Base-by-base conservation (phyloP, 352 stramenopile species). In the Phytophthora kernoviae region DNA sequence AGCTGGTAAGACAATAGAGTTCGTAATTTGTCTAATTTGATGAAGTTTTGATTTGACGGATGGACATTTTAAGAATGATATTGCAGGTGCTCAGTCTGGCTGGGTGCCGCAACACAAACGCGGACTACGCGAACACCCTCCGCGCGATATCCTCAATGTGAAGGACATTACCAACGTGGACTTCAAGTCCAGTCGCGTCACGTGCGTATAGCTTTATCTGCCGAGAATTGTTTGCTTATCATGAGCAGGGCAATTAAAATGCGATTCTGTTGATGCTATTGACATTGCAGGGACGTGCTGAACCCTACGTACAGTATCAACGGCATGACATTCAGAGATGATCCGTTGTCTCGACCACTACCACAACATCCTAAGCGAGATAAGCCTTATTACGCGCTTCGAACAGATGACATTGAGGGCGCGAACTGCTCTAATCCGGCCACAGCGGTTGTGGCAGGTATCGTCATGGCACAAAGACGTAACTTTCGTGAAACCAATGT, bases 291-390 rank as follows among this genome's bases (percentile, higher is more conserved):
- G 4, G 78, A 93, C 41, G 73, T 88, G n/a, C 39, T 93, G 22
- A 84, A 90, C 54, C 84, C 84, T 1, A 71, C 88, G n/a, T 90
- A 91, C 59, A 82, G 59, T 1, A 64, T 93, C n/a, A 83, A 93
- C 26, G 81, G 84, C 48, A 78, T 81, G 59, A 89, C 64, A 4
- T 58, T 65, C 36, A 34, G 67, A 26, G 79, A 90, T 53, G 84
- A 93, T 26, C 62, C 66, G 24, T 68, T 83, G 14, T 74, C 73
- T 41, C 79, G 69, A 1, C 73, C 84, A 12, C 69, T 73, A 39
- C 49, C 46, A 5, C 73, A 79, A 11, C 79, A 93, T 27, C 72
- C 59, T 8, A 68, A 74, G 49, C 67, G 73, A 27, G 71, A 91
- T 46, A 87, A 90, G 26, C 75, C 76, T 1, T 70, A 49, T 26